Evolutionary conservation across 169 alveolate species (phyloP), one percentile per base, ranked within the genome.

Genomic region (Theileria sp.): DNA sequence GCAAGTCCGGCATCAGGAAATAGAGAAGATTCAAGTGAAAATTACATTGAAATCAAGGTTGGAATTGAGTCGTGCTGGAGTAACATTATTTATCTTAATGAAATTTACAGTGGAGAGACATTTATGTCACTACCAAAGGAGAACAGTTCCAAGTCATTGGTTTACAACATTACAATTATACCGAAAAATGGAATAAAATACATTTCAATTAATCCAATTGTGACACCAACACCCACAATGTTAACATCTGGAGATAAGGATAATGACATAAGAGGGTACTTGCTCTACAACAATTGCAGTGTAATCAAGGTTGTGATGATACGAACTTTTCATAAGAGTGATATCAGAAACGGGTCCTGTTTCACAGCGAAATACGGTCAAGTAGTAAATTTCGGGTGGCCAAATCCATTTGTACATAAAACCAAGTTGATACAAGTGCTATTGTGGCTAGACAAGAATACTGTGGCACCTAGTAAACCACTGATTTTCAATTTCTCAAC

Each of bases 301-400:
- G 75, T 44, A 0, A 82, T 89, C 13, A 86, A 80, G 86, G 87
- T 82, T 28, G 94, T 91, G 13, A 89, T 82, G 92, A 90, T 93
- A 61, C 71, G 94, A 62, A 92, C 92, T 44, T 86, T 92, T 83
- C 93, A 93, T 80, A 15, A 84, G 36, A 70, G 64, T 68, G 86
- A 77, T 36, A 66, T 56, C 51, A 77, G 26, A 8, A 38, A 66
- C 8, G 64, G 56, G 30, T 19, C 81, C 69, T 77, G 71, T 65
- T 84, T 84, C 82, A 77, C 87, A 19, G 90, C 90, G n/a, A 84
- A 84, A 17, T 88, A 89, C 66, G 93, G 93, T 26, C 89, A 93
- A 65, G 69, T 86, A 25, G 86, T 89, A 38, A 91, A 87, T 71
- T 88, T 92, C 60, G 96, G 96, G 8, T 93, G 96, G 96, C 93